Evolutionary conservation across 208 protist species (phyloP), one percentile per base, ranked within the genome.

Genomic region (Acanthamoeba divionensis): DNA sequence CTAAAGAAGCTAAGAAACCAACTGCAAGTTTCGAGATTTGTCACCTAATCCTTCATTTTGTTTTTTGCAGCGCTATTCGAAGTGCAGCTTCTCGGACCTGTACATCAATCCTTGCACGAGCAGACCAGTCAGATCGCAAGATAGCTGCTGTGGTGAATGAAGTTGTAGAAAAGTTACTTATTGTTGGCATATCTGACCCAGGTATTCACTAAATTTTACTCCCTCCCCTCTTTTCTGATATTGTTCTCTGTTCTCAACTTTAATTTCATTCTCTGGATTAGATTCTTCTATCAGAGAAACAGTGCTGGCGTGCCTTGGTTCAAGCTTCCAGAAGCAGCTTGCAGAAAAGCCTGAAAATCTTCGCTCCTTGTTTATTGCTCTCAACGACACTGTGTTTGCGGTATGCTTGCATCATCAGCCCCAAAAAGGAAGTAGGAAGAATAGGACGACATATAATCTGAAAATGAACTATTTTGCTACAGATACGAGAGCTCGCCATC

Each of bases 341-440:
- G 79, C 29, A 6, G 45, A 82, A 26, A 18, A 15, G 65, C 73
- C 73, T 10, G 93, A 97, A 41, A 97, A 95, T 85, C 80, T 98
- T 7, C 89, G 95, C 44, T 92, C 80, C 1, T 88, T 98, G n/a
- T 97, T 97, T 50, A 89, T 97, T n/a, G 95, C 96, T 0, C 80
- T 98, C 12, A 97, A 98, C 82, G 97, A 98, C 82, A 95, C 97
- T 73, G 82, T 92, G 0, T 97, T 97, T 93, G 90, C 91, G 73
- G 65, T 73, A 13, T 24, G 21, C 65, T 57, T 24, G 21, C 41
- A 73, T 26, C 52, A 60, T 21, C 65, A 26, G 24, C 24, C n/a
- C 65, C 65, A 21, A 26, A 57, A 26, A 13, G 65, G 15, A 50
- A 24, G 15, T 18, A 13, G 21, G n/a, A 18, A 26, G 18, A n/a